Conservation (phyloP, 1,139 yeast genomes). For the Debaryomycetaceae sp. region DNA sequence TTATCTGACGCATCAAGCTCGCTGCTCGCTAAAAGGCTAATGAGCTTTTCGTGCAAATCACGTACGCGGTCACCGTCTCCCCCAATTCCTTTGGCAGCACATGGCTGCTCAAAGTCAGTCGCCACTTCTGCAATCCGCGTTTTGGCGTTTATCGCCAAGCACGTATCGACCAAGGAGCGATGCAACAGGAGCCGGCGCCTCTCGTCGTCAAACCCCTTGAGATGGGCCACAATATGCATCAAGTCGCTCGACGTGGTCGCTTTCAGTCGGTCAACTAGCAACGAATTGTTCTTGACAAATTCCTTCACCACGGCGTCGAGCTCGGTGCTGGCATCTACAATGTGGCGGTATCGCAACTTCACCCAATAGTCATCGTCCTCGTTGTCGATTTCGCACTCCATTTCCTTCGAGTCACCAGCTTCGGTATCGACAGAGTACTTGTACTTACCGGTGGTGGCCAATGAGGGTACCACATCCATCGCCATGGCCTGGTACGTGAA, state of each 20-base stretch:
- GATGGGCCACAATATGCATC: slow-evolving; percentile 55
- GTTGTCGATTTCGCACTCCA: slow-evolving; percentile 30
- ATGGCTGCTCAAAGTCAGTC: slow-evolving; percentile 65
- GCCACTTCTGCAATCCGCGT: slow-evolving; percentile 48
- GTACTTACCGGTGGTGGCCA: slow-evolving; percentile 45
- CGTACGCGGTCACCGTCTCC: slow-evolving; percentile 60
- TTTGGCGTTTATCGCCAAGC: slow-evolving; percentile 41
- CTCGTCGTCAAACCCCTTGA: slow-evolving; percentile 59
- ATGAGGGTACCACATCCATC: slow-evolving; percentile 51
- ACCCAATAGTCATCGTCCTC: slow-evolving; percentile 74
- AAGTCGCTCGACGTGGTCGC: slow-evolving; percentile 53
- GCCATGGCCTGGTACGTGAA: slow-evolving; percentile 94
- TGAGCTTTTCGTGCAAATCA: slow-evolving; percentile 55
- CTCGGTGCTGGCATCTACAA: slow-evolving; percentile 62
- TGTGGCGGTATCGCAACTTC: slow-evolving; percentile 62
- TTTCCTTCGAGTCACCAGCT: slow-evolving; percentile 38
- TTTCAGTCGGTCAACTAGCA: slow-evolving; percentile 50
- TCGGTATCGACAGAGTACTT: slow-evolving; percentile 53
- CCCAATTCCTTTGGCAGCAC: slow-evolving; percentile 64
- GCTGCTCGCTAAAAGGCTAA: slow-evolving; percentile 45
- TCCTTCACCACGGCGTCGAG: slow-evolving; percentile 54
- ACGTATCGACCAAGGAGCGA: slow-evolving; percentile 47
- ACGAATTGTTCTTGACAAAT: slow-evolving; percentile 63
- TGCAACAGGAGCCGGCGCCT: slow-evolving; percentile 51
- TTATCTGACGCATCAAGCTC: slow-evolving; percentile 51